Evolutionary conservation across 225 moss, liverwort and hornwort species (phyloP).

Genomic region (Anthoceros angustus): DNA sequence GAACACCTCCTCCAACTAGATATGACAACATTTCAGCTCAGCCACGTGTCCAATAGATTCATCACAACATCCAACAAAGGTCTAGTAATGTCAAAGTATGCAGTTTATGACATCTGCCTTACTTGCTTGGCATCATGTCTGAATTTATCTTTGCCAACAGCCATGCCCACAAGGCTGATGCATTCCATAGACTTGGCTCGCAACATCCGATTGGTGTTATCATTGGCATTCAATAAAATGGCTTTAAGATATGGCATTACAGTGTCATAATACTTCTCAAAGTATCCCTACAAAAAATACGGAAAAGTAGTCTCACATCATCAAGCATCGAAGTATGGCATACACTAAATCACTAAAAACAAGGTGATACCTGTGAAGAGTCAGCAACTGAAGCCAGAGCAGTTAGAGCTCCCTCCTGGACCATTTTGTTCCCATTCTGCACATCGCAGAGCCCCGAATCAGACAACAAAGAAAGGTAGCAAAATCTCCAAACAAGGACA

Average conservation of each 20-base stretch:
- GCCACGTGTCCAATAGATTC: no score
- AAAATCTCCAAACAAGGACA: no score
- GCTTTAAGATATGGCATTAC: slow-evolving; percentile 95
- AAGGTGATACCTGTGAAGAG: slow-evolving; percentile 64
- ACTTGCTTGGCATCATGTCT: slow-evolving; percentile 97
- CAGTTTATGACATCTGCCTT: background rate
- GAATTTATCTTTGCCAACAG: slow-evolving; percentile 98
- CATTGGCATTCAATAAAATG: slow-evolving; percentile 79
- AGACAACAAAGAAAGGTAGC: no score
- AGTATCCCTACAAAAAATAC: slow-evolving; percentile 41
- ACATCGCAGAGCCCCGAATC: background rate
- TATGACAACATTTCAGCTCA: no score
- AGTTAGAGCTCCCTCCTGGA: slow-evolving; percentile 95
- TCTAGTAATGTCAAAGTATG: no score
- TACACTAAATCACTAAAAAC: no score
- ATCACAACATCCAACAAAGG: no score
- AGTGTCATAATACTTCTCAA: slow-evolving; percentile 89
- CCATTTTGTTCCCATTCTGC: slow-evolving; percentile 99
- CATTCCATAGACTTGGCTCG: slow-evolving; percentile 99
- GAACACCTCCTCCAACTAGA: no score
- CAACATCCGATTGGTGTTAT: slow-evolving; percentile 88
- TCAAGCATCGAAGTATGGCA: background rate
- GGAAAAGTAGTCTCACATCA: background rate
- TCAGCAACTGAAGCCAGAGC: slow-evolving; percentile 97
- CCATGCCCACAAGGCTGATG: slow-evolving; percentile 98